Evolutionary conservation across 345 rosid species (phyloP).

Genomic region (Eucalyptus marginata): DNA sequence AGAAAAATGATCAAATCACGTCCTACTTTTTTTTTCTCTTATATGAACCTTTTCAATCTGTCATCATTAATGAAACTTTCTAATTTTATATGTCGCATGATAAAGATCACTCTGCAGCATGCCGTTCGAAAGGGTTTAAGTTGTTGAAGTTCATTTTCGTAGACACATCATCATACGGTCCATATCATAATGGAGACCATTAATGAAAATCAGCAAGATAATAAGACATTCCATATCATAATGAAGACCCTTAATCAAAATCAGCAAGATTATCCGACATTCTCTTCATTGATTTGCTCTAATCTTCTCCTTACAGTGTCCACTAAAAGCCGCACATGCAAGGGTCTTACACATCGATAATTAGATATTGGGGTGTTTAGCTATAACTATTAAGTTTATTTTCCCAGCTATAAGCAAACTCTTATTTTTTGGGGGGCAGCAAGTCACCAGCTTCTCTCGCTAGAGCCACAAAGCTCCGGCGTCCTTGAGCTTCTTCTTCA

Average conservation of each 20-base stretch:
- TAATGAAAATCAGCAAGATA: not conserved
- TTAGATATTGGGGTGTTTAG: not conserved
- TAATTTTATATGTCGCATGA: not conserved
- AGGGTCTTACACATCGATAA: not conserved
- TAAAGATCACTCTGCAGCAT: not conserved
- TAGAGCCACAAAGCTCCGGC: conserved; percentile 3
- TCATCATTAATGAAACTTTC: not conserved
- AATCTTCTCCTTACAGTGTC: not conserved
- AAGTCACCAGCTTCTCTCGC: not conserved
- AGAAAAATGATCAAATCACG: not conserved
- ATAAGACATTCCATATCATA: not conserved
- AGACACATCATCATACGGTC: not conserved
- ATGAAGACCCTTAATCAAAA: not conserved
- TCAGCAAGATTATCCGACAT: not conserved
- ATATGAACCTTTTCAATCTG: not conserved
- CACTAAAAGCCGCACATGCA: not conserved
- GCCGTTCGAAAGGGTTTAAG: not conserved
- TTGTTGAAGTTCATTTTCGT: not conserved
- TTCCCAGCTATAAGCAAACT: not conserved
- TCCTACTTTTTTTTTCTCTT: not conserved
- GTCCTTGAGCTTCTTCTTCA: conserved; percentile 1
- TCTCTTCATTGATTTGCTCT: not conserved
- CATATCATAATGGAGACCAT: not conserved
- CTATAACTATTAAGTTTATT: not conserved
- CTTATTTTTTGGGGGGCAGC: not conserved